Percentiles rank a stretch among this genome's conserved stretches.
Conservation (phyloP, 306 rosid genomes). For the Boehmeria nivea region DNA sequence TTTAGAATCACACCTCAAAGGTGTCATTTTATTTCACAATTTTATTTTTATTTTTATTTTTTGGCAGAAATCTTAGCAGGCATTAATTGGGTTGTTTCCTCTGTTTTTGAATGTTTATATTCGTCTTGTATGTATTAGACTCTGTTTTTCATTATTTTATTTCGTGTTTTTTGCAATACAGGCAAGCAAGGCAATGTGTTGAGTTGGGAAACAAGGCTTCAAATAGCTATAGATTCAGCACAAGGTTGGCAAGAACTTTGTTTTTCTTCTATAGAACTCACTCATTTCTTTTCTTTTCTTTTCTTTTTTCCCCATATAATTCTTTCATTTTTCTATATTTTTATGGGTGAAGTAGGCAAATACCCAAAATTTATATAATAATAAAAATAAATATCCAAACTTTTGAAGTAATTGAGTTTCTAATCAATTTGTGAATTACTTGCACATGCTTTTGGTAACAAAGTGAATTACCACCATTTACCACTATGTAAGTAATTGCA, state of each 20-base stretch:
- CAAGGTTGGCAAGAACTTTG: conserved; percentile 23
- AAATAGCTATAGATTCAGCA: conserved; percentile 36
- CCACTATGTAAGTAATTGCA: too few species aligned
- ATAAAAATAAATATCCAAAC: too few species aligned
- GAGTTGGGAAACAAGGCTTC: conserved; percentile 32
- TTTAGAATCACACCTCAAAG: conserved; percentile 14
- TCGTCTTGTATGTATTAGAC: neutral
- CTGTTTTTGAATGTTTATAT: neutral
- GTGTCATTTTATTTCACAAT: neutral
- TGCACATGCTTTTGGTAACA: too few species aligned
- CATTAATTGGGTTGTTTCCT: neutral
- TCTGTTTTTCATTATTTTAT: neutral
- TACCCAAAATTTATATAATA: too few species aligned
- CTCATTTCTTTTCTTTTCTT: neutral
- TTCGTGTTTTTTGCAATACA: neutral
- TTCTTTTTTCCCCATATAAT: neutral
- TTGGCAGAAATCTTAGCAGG: neutral
- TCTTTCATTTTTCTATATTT: neutral
- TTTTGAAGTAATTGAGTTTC: too few species aligned
- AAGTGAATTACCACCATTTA: too few species aligned
- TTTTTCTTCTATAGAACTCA: neutral
- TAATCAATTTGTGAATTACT: too few species aligned
- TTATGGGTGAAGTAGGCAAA: too few species aligned
- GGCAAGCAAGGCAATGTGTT: conserved; percentile 6
- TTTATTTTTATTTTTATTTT: neutral